These are phyloP conservation scores for Paramecium sexaurelia DNA, from an alignment of 73 alveolate genomes.

Conservation along the genomic window DNA sequence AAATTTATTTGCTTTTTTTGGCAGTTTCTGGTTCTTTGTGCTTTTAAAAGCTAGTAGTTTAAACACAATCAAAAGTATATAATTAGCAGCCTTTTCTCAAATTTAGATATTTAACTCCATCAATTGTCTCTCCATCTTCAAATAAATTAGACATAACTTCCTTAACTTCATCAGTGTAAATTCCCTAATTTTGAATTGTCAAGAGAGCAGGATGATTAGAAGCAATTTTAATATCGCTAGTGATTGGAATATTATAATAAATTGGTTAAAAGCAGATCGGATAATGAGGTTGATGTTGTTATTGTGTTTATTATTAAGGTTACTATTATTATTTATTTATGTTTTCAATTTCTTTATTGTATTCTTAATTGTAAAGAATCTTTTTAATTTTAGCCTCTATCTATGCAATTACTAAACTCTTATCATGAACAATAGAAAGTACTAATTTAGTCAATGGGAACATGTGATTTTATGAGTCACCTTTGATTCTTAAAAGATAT, in stretches of 20 bases:
- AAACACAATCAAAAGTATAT: constrained; percentile 19
- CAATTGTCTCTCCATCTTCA: constrained; percentile 23
- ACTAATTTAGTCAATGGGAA: neutral
- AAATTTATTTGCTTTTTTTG: neutral
- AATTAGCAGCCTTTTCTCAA: neutral
- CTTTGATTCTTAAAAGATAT: neutral
- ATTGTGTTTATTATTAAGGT: neutral
- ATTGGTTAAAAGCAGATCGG: neutral
- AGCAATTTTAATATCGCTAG: neutral
- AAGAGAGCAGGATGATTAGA: neutral
- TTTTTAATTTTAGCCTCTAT: constrained; percentile 31
- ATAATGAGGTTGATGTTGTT: neutral
- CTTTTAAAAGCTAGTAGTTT: constrained; percentile 9
- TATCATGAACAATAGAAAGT: neutral
- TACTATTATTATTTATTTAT: neutral
- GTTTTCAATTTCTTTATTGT: constrained; percentile 10
- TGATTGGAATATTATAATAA: neutral
- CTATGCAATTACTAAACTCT: neutral
- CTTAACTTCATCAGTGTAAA: neutral
- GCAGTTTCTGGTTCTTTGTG: constrained; percentile 15
- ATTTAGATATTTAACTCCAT: neutral
- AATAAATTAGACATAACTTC: neutral
- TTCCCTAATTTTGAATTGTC: neutral
- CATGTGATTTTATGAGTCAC: neutral
- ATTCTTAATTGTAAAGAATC: neutral